Conservation (phyloP, 345 rosid species). For the Hibiscus tridactylites region DNA sequence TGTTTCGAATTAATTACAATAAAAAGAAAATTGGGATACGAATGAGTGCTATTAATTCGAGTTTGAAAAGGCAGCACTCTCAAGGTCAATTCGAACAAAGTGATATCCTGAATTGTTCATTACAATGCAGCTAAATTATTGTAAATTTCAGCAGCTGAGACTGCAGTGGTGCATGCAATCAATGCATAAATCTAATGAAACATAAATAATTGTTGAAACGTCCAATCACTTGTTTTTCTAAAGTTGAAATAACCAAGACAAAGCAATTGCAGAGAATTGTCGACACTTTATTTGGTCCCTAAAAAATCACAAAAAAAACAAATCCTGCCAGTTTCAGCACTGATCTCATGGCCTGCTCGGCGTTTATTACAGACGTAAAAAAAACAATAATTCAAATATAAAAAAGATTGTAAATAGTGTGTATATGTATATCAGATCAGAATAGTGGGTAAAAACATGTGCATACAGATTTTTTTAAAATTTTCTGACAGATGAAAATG, state of each 20-base stretch:
- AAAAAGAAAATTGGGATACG: not conserved
- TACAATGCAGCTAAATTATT: not conserved
- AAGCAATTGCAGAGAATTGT: not conserved
- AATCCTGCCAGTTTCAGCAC: not conserved
- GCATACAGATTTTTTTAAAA: not conserved
- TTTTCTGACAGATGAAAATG: not conserved
- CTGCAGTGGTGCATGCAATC: too few species aligned
- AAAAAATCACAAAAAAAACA: not conserved
- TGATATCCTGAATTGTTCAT: not conserved
- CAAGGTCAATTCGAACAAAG: not conserved
- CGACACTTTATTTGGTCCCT: not conserved
- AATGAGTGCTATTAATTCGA: too few species aligned
- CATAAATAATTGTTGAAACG: not conserved
- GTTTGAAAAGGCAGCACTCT: not conserved
- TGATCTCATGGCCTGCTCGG: not conserved
- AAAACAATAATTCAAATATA: too few species aligned
- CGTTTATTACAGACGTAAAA: not conserved
- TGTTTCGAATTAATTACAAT: not conserved
- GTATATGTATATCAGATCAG: too few species aligned
- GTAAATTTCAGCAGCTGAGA: not conserved
- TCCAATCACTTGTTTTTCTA: not conserved
- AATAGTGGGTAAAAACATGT: too few species aligned
- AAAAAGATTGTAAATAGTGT: not conserved
- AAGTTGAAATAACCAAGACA: not conserved
- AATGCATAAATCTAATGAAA: not conserved